Percentiles rank a stretch among this genome's conserved stretches.
These are phyloP conservation scores for Erythrobasidium hasegawianum DNA, from an alignment of 1,284 basidiomycete species.

Conservation along the genomic window DNA sequence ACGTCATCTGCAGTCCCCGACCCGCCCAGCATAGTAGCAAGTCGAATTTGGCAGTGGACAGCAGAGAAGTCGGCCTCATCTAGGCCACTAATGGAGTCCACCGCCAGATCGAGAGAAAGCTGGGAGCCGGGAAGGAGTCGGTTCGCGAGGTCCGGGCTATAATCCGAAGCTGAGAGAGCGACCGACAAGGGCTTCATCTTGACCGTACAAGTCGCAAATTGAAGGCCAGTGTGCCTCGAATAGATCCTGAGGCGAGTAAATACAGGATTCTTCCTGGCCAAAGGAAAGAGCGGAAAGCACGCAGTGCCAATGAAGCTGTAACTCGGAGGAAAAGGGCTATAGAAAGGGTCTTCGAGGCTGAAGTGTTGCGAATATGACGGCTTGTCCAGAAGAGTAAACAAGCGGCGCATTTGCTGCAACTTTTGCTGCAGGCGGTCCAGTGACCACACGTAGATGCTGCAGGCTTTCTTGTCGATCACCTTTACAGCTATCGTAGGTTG, in stretches of 20 bases:
- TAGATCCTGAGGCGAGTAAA: slow-evolving; percentile 75
- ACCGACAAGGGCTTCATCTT: slow-evolving; percentile 60
- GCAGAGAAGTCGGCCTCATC: slow-evolving; percentile 72
- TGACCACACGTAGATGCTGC: slow-evolving; percentile 86
- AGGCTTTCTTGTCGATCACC: slow-evolving; percentile 79
- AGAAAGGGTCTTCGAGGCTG: slow-evolving; percentile 87
- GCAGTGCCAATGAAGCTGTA: slow-evolving; percentile 90
- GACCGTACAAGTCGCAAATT: slow-evolving; percentile 83
- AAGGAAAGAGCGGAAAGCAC: slow-evolving; percentile 72
- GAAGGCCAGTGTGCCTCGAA: slow-evolving; percentile 85
- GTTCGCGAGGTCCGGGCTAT: slow-evolving; percentile 43
- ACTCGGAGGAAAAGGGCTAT: slow-evolving; percentile 73
- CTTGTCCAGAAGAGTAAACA: slow-evolving; percentile 84
- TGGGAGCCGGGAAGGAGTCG: slow-evolving; percentile 66
- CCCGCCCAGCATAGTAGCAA: slow-evolving; percentile 72
- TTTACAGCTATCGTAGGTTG: slow-evolving; percentile 86
- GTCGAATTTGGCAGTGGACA: slow-evolving; percentile 75
- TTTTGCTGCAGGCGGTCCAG: slow-evolving; percentile 81
- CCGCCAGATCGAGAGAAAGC: slow-evolving; percentile 71
- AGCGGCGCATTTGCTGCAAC: slow-evolving; percentile 86
- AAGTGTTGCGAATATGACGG: slow-evolving; percentile 91
- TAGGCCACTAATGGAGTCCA: slow-evolving; percentile 76
- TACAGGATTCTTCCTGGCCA: slow-evolving; percentile 73
- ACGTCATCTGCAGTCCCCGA: slow-evolving; percentile 69
- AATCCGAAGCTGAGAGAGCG: slow-evolving; percentile 43